Base-by-base conservation (phyloP, 2,329 filamentous ascomycete genomes). In the Fusarium beomiforme region DNA sequence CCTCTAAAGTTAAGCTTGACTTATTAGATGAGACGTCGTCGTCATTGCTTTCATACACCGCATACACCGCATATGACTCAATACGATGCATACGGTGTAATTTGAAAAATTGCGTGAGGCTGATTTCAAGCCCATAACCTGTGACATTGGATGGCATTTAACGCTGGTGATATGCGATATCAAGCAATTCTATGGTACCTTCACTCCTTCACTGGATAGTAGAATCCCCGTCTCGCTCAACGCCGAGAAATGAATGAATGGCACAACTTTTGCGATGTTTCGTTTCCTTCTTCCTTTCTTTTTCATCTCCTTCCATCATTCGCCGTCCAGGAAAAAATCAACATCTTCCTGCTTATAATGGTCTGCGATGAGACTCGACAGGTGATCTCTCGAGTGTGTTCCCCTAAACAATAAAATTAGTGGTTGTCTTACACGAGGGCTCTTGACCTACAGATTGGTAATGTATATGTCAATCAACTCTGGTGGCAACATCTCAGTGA, bases 401-500 rank as follows among this genome's bases (percentile, higher is more conserved):
- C 91, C 91, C 70, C 89, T 91, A 66, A 21, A 46, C 31, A 47
- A 55, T 14, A 9, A 54, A 26, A 43, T 6, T 70, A 34, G 43
- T 19, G 36, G 14, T 19, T 8, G 10, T 17, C 49, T 8, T 29
- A 9, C 12, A 43, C 8, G n/a, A 19, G 8, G 76, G 69, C 23
- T 19, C 9, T 46, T 9, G n/a, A 83, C 85, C 80, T 81, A 86
- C 85, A 86, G 68, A 63, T 97, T 97, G 21, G 94, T 97, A 73
- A 97, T 93, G 79, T 96, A 96, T 34, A 93, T 87, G 80, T 94
- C 91, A 39, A 96, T 88, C 64, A 92, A 82, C 72, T 93, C 92
- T 0, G 92, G 89, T 12, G 92, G 90, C 19, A 98, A 90, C 78
- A 95, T 93, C 79, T 98, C 95, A 56, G 92, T 94, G 23, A 94